Conservation (phyloP, 371 early-diverging fungal genomes). For the Rhizopus delemar region DNA sequence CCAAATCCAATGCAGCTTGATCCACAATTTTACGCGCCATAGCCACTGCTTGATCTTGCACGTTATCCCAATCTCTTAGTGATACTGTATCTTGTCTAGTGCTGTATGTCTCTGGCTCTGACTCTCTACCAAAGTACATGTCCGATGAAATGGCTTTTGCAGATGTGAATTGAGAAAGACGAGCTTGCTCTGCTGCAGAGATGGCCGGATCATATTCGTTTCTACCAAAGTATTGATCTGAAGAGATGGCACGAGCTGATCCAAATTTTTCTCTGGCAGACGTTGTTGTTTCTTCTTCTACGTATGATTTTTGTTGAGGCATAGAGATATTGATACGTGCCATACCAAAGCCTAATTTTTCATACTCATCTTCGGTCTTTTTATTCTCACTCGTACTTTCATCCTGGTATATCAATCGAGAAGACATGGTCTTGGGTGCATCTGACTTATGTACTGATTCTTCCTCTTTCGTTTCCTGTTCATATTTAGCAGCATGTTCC, state of each 20-base stretch:
- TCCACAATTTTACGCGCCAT: conserved; percentile 70
- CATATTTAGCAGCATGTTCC: conserved; percentile 73
- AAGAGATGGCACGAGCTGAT: conserved; percentile 78
- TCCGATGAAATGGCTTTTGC: conserved; percentile 77
- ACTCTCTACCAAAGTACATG: conserved; percentile 81
- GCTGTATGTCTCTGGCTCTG: conserved; percentile 30
- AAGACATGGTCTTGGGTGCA: conserved; percentile 9
- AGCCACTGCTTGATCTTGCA: conserved; percentile 62
- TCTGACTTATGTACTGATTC: conserved; percentile 9
- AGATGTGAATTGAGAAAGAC: conserved; percentile 72
- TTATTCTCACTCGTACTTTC: conserved; percentile 14
- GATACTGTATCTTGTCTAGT: conserved; percentile 13
- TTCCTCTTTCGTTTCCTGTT: conserved; percentile 62
- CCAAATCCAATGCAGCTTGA: conserved; percentile 76
- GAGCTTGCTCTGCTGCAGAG: conserved; percentile 63
- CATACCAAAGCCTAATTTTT: conserved; percentile 84
- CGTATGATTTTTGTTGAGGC: conserved; percentile 22
- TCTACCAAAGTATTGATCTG: conserved; percentile 90
- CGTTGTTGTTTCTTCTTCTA: conserved; percentile 30
- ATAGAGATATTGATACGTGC: conserved; percentile 47
- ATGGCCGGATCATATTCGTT: conserved; percentile 66
- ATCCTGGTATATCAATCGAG: conserved; percentile 29
- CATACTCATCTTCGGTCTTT: conserved; percentile 50
- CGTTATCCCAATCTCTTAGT: conserved; percentile 48
- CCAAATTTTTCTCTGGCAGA: conserved; percentile 72